phyloP scores from a whole-genome alignment of 176 grass and related monocot genomes.

The Secale cereale region DNA sequence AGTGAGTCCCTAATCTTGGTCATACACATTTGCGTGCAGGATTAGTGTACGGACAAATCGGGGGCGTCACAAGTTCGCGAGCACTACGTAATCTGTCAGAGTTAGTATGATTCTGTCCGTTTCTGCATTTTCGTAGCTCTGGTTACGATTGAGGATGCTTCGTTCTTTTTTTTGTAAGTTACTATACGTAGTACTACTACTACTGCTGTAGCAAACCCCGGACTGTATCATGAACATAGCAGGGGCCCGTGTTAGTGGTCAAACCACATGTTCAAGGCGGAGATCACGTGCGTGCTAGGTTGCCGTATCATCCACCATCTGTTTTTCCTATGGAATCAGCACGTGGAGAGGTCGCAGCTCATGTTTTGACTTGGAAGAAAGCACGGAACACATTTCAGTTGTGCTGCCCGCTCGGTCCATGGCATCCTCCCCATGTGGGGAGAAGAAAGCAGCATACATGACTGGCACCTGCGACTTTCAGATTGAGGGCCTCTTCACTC shows the following conservation, averaged over 20 bases:
- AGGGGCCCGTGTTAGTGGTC: neutral
- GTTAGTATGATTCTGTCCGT: too few species aligned
- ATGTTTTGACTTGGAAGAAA: constrained; percentile 27
- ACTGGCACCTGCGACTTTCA: neutral
- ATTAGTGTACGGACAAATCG: too few species aligned
- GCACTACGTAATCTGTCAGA: too few species aligned
- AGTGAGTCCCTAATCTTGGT: too few species aligned
- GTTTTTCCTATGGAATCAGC: neutral
- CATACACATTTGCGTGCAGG: too few species aligned
- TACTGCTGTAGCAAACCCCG: neutral
- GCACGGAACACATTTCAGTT: neutral
- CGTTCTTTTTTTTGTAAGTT: too few species aligned
- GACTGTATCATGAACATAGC: neutral
- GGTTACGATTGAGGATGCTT: too few species aligned
- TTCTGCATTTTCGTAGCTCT: too few species aligned
- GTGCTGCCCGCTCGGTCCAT: neutral
- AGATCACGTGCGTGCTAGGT: neutral
- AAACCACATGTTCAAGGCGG: constrained; percentile 24
- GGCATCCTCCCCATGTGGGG: neutral
- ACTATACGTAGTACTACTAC: too few species aligned
- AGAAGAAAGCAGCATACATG: constrained; percentile 4
- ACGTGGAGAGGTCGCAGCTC: constrained; percentile 12
- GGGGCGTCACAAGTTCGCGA: too few species aligned
- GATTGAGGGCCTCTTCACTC: neutral
- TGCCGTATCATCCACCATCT: neutral